Evolutionary conservation across 2,329 filamentous ascomycete genomes (phyloP).

Genomic region (Zymoseptoria crescenta): DNA sequence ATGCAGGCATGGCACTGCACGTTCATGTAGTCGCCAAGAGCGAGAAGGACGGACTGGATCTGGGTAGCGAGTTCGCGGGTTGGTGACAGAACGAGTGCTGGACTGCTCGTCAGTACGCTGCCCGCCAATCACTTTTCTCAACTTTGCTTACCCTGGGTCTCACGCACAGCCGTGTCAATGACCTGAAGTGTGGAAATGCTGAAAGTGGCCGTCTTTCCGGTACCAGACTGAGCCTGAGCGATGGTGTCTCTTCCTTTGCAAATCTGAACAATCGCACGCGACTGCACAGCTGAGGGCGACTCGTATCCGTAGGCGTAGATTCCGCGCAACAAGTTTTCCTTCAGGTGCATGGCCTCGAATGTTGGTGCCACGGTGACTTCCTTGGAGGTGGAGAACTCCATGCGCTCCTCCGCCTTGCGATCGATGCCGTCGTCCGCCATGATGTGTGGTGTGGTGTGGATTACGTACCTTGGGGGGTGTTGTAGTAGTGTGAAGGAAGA

Average conservation of each 20-base stretch:
- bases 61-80: constrained; percentile 95
- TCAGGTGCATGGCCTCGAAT: constrained; percentile 83
- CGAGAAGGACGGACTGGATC: constrained; percentile 97
- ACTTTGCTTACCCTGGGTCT: constrained; percentile 94
- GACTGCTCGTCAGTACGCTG: not conserved
- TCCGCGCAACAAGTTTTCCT: constrained; percentile 92
- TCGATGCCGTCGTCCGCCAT: constrained; percentile 88
- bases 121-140: constrained; percentile 46
- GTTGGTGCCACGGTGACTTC: constrained; percentile 93
- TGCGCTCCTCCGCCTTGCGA: constrained; percentile 86
- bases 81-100: constrained; percentile 84
- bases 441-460: constrained; percentile 30
- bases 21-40: constrained; percentile 99
- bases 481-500: not conserved
- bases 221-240: constrained; percentile 95
- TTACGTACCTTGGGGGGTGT: constrained; percentile 2
- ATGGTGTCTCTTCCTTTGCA: constrained; percentile 99
- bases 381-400: constrained; percentile 97
- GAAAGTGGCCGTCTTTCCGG: constrained; percentile 99
- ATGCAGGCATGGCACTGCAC: constrained; percentile 98
- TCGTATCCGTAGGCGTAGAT: constrained; percentile 99
- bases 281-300: constrained; percentile 94
- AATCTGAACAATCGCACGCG: constrained; percentile 94
- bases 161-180: constrained; percentile 89
- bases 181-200: constrained; percentile 98